Evolutionary conservation across 2,329 filamentous ascomycete genomes (phyloP), one percentile per base, ranked within the genome.

Genomic region (Hyphodiscus sp.): DNA sequence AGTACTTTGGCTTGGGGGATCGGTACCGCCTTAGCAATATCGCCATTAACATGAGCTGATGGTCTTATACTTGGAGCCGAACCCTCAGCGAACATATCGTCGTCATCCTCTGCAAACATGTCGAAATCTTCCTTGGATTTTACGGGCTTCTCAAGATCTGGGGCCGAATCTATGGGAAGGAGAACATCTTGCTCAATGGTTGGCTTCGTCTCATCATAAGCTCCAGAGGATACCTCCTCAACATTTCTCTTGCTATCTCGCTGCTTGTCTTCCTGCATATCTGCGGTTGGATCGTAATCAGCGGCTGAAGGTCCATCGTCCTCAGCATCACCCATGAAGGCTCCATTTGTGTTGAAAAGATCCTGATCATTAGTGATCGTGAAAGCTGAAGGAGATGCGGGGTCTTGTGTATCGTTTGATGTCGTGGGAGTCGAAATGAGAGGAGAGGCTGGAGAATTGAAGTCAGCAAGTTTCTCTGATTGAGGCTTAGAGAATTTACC

Each of bases 41-140:
- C 75, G 30, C 71, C 70, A 20, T 76, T 73, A 8, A 70, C 68
- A 50, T 70, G 69, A 20, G 63, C 60, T 9, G 69, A 63, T 20
- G 69, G 63, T 2, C 65, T 66, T 5, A 51, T 64, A 57, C 69
- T 70, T 2, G 72, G 67, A 20, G 68, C 60, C 50, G 77, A 76
- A 30, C 76, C 78, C 1, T 80, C 79, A 38, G 74, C 76, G 65
- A 85, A 85, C 68, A 83, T 85, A 50, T 82, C 78, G 59, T 84
- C 82, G 52, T 84, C 80, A 56, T 87, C 87, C 55, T 92, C 87
- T 45, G 91, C 90, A 71, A 96, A 95, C 89, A 96, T 95, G 68
- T 95, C 83, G 64, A 86, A 85, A 51, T 85, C 89, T 52, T 89
- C 87, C 58, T 75, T 76, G 18, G 71, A 61, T 63, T 78, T 75